Percentiles rank a stretch among this genome's conserved stretches.
Conservation (phyloP, 2,329 filamentous ascomycete genomes). For the Dryadomyces quercivorus region DNA sequence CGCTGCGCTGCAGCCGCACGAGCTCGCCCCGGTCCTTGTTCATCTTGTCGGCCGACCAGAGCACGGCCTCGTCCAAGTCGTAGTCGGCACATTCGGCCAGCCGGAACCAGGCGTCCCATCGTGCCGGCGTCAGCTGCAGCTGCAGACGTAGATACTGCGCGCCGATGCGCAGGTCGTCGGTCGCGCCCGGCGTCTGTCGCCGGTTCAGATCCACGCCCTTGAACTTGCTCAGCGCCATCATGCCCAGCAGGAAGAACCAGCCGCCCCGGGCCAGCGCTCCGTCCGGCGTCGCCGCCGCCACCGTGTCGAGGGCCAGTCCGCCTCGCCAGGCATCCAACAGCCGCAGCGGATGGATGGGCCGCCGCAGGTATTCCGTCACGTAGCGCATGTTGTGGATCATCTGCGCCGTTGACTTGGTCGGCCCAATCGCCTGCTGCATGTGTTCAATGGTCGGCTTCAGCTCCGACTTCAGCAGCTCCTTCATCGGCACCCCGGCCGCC, state of each 20-base stretch:
- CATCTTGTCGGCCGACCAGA: constrained; percentile 85
- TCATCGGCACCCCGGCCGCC: constrained; percentile 73
- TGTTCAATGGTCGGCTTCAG: constrained; percentile 84
- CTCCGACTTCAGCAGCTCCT: constrained; percentile 83
- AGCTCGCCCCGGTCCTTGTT: constrained; percentile 71
- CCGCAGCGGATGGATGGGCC: constrained; percentile 68
- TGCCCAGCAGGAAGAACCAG: constrained; percentile 87
- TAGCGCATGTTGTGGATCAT: constrained; percentile 82
- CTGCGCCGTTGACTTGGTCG: constrained; percentile 64
- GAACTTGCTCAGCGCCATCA: constrained; percentile 81
- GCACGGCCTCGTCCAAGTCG: constrained; percentile 73
- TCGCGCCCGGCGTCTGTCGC: constrained; percentile 64
- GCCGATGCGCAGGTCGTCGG: constrained; percentile 73
- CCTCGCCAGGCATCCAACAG: constrained; percentile 75
- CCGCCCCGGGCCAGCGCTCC: constrained; percentile 65
- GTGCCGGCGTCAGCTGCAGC: constrained; percentile 66
- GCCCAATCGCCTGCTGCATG: constrained; percentile 77
- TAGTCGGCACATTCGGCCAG: constrained; percentile 80
- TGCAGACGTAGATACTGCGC: constrained; percentile 71
- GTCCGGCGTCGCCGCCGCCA: constrained; percentile 56
- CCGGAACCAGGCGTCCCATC: constrained; percentile 86
- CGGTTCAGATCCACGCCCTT: constrained; percentile 57
- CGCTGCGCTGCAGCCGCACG: constrained; percentile 61
- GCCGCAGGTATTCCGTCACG: constrained; percentile 69
- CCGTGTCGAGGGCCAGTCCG: constrained; percentile 59